Evolutionary conservation across 2,329 filamentous ascomycete genomes (phyloP), one percentile per base, ranked within the genome.

Genomic region (Fusarium newnesense): DNA sequence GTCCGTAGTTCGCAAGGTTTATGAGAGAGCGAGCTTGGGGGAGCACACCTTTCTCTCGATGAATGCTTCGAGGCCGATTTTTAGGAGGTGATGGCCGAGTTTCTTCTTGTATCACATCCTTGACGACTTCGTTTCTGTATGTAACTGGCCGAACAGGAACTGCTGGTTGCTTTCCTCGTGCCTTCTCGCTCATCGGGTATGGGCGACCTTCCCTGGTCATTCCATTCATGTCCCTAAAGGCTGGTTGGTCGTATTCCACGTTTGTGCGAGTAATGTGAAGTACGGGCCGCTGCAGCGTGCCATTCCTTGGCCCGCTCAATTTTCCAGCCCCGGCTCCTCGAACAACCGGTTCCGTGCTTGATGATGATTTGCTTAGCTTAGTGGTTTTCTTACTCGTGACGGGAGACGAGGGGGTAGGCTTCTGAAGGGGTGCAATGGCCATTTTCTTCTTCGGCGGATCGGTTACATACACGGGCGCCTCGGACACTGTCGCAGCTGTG

Each of bases 101-200:
- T 34, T 67, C 69, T 47, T 64, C 60, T 28, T 65, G 64, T n/a
- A 60, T 50, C 10, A 64, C 47, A n/a, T 60, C 59, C 32, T 66
- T 69, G 11, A 43, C 44, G 13, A 57, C 32, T 46, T 62, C 69
- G 24, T 75, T 72, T 44, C 49, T 70, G 32, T 76, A 64, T 13
- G 70, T 62, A n/a, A 60, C 64, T 8, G 64, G 44, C 42, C 65
- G 76, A 56, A 65, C 58, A 12, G 73, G 65, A 16, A 73, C 73
- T 9, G 74, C 81, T 15, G 85, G 85, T 53, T 82, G 84, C 69
- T 89, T 89, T 7, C 86, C 87, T 16, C 83, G 81, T 28, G 85
- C 84, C 74, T 87, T 88, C 21, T 83, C 80, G 70, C 84, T 87
- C 61, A 81, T 74, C n/a, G 47, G 47, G 34, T 50, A 50, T 24